Conservation (phyloP, 2,329 filamentous ascomycete genomes). For the Zasmidium angulare region DNA sequence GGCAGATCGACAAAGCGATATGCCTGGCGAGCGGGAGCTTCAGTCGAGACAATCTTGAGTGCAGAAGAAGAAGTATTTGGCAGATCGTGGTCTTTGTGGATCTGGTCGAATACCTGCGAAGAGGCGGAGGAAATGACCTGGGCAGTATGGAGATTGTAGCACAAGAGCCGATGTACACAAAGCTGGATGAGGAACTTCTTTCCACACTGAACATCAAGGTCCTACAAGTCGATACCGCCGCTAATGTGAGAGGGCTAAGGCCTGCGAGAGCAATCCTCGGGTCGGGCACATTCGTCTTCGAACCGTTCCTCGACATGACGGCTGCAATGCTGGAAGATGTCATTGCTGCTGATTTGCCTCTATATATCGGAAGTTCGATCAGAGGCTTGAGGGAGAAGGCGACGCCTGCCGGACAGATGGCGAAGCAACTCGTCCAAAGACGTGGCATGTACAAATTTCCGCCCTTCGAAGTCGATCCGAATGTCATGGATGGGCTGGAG, state of each 20-base stretch:
- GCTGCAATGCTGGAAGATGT: slow-evolving; percentile 18
- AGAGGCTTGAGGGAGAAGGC: slow-evolving; percentile 11
- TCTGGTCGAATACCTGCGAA: slow-evolving; percentile 18
- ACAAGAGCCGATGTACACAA: slow-evolving; percentile 33
- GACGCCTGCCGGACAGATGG: slow-evolving; percentile 12
- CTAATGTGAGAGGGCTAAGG: slow-evolving; percentile 17
- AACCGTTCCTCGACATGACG: slow-evolving; percentile 29
- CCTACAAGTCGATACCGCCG: slow-evolving; percentile 9
- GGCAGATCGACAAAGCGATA: slow-evolving; percentile 28
- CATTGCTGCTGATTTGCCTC: slow-evolving; percentile 10
- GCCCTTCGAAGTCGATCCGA: slow-evolving; percentile 29
- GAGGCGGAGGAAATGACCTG: neutral
- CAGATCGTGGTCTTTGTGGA: slow-evolving; percentile 35
- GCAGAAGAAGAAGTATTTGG: slow-evolving; percentile 31
- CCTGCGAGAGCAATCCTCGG: slow-evolving; percentile 14
- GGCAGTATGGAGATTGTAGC: slow-evolving; percentile 21
- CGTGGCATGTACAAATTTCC: slow-evolving; percentile 23
- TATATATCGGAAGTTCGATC: slow-evolving; percentile 29
- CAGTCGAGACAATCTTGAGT: slow-evolving; percentile 31
- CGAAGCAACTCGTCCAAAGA: slow-evolving; percentile 14
- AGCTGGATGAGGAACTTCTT: slow-evolving; percentile 31
- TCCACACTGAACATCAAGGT: slow-evolving; percentile 19
- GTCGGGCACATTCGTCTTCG: slow-evolving; percentile 22
- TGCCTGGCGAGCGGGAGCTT: slow-evolving; percentile 34
- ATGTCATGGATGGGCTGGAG: slow-evolving; percentile 29